Evolutionary conservation across 179 eudicot species (phyloP), one percentile per base, ranked within the genome.

Genomic region (Dionaea muscipula): DNA sequence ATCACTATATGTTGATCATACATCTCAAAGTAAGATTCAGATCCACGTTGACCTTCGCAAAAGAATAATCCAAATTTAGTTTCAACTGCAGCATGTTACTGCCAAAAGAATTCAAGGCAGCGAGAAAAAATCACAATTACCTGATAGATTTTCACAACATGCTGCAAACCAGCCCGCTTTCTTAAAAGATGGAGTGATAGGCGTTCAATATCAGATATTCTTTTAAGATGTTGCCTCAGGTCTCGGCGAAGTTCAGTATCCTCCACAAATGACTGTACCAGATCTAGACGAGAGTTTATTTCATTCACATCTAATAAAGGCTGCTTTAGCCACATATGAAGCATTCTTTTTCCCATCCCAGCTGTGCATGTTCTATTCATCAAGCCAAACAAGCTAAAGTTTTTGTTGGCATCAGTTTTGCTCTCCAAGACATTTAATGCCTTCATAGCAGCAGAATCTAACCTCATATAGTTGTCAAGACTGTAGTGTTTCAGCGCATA

Each of bases 291-390:
- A 33, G 56, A 44, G 63, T 84, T 91, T 54, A 91, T 91, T 69
- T 86, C 91, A 65, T 64, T 51, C 33, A 84, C 91, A 64, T 91
- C 94, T 57, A 86, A 56, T 50, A 91, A 74, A 59, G 98, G 98
- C 66, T 91, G 98, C 70, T 91, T 91, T 51, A 91, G 72, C 98
- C 98, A 91, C 88, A 76, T 80, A 71, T 91, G 94, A 61, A 91
- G 78, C 62, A 91, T 71, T 27, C 98, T 72, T 72, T 82, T 91
- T 51, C 98, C 98, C 98, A 91, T 91, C 55, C 98, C 98, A 59
- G 94, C 95, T 54, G 98, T 91, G 69, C 98, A 91, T 44, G 98
- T 91, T 72, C 95, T 79, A 72, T 91, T 86, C 86, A 84, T 78
- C 55, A 91, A 87, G 61, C 98, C 98, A 82, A 91, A 86, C 64